Percentiles rank a stretch among this genome's conserved stretches.
Conservation (phyloP, 2,329 filamentous ascomycete species). For the Sporothrix brunneoviolacea region DNA sequence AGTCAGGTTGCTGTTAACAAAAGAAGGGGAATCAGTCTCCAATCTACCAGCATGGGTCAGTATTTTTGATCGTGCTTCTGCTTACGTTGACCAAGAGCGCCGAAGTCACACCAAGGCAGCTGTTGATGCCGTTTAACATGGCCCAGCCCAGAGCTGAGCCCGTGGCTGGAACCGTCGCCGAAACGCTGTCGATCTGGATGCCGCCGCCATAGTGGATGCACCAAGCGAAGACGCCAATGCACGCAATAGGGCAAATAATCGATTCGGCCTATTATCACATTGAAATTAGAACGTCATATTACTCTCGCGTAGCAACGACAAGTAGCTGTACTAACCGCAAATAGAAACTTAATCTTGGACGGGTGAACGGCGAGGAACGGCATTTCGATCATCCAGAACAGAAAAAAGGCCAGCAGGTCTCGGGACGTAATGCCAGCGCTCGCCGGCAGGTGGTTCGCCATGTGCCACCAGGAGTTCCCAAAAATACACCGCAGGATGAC, state of each 20-base stretch:
- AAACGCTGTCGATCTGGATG: conserved; percentile 22
- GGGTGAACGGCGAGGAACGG: conserved; percentile 37
- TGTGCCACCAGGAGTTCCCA: conserved; percentile 27
- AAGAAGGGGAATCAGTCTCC: no score
- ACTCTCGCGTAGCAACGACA: no score
- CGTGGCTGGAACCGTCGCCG: conserved; percentile 20
- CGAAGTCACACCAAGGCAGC: conserved; percentile 29
- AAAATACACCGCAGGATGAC: conserved; percentile 26
- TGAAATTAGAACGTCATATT: no score
- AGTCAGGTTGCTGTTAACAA: conserved; percentile 28
- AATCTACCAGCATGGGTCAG: no score
- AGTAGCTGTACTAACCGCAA: conserved; percentile 12
- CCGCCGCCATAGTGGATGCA: conserved; percentile 11
- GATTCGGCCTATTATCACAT: conserved; percentile 19
- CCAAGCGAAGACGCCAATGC: conserved; percentile 13
- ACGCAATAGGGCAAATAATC: conserved; percentile 31
- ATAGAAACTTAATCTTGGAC: conserved; percentile 31
- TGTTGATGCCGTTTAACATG: conserved; percentile 32
- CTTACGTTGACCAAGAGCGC: conserved; percentile 31
- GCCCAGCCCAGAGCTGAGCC: conserved; percentile 29
- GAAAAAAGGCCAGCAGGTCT: conserved; percentile 29
- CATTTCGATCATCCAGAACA: conserved; percentile 31
- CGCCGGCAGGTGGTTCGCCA: conserved; percentile 27
- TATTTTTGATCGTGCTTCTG: no score
- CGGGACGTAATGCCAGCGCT: conserved; percentile 30